phyloP scores from a whole-genome alignment of 306 rosid species.

The Amphicarpaea edgeworthii region DNA sequence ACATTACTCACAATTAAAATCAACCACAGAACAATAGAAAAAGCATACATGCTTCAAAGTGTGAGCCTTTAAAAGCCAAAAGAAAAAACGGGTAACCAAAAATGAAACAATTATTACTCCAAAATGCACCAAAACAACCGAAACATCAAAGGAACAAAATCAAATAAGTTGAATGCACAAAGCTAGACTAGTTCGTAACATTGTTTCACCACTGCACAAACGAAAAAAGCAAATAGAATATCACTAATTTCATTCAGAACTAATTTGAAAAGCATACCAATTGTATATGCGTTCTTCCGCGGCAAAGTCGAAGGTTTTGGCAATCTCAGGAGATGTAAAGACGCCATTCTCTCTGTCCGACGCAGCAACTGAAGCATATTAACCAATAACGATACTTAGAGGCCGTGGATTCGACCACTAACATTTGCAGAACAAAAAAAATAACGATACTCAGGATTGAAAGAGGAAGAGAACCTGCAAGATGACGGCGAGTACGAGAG shows the following conservation, averaged over 20 bases:
- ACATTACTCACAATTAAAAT: not conserved
- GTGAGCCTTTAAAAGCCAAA: not conserved
- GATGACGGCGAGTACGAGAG: constrained; percentile 35
- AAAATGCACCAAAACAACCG: not conserved
- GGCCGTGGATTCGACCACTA: no score
- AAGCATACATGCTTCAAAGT: not conserved
- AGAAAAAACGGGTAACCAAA: not conserved
- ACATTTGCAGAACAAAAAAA: not conserved
- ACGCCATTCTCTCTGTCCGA: constrained; percentile 73
- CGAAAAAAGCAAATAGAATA: not conserved
- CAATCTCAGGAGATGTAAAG: constrained; percentile 75
- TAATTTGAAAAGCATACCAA: constrained; percentile 64
- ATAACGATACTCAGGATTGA: not conserved
- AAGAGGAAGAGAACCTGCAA: constrained; percentile 38
- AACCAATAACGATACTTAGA: not conserved
- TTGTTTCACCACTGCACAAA: not conserved
- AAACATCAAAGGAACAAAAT: not conserved
- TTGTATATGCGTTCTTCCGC: constrained; percentile 87
- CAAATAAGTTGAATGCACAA: not conserved
- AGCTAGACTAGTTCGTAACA: not conserved
- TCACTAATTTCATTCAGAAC: not conserved
- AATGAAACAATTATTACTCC: not conserved
- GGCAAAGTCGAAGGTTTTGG: constrained; percentile 83
- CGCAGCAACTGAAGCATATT: constrained; percentile 68
- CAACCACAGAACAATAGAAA: constrained; percentile 6